Evolutionary conservation across 768 basidiomycete genomes (phyloP).

Genomic region (Jaapia argillacea): DNA sequence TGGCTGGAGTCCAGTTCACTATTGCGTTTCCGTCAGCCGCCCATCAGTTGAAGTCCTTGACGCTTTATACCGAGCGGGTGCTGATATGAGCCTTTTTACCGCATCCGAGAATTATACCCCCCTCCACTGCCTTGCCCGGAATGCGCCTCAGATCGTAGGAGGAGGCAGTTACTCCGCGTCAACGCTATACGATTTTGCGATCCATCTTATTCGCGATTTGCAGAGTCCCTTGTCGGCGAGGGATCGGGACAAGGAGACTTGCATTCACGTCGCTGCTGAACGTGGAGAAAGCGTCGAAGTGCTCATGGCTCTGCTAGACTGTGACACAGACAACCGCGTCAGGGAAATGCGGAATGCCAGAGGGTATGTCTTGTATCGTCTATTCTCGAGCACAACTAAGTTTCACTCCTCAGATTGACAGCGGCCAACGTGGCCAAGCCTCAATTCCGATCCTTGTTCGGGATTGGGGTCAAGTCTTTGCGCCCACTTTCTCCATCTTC

Average conservation of each 20-base stretch:
- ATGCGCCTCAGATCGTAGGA: no score
- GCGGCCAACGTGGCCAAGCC: constrained; percentile 59
- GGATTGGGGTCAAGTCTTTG: no score
- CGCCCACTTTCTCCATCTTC: no score
- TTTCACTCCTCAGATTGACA: constrained; percentile 36
- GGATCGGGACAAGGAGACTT: constrained; percentile 64
- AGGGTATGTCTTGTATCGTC: constrained; percentile 38
- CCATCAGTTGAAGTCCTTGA: constrained; percentile 60
- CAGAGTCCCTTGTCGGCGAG: constrained; percentile 57
- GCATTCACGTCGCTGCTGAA: constrained; percentile 73
- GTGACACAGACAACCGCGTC: constrained; percentile 45
- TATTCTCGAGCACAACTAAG: constrained; percentile 5
- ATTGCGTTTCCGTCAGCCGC: constrained; percentile 44
- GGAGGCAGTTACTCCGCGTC: not conserved
- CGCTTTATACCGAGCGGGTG: constrained; percentile 65
- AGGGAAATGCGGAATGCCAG: constrained; percentile 57
- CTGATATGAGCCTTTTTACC: constrained; percentile 65
- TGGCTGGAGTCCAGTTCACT: constrained; percentile 69
- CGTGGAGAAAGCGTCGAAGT: constrained; percentile 57
- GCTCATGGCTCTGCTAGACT: constrained; percentile 52
- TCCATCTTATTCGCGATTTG: constrained; percentile 62
- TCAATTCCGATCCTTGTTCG: constrained; percentile 56
- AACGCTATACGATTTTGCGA: constrained; percentile 43
- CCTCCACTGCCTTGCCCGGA: constrained; percentile 54
- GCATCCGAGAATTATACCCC: constrained; percentile 44